phyloP scores from a whole-genome alignment of 2,329 filamentous ascomycete genomes.

The Nectriaceae sp. region DNA sequence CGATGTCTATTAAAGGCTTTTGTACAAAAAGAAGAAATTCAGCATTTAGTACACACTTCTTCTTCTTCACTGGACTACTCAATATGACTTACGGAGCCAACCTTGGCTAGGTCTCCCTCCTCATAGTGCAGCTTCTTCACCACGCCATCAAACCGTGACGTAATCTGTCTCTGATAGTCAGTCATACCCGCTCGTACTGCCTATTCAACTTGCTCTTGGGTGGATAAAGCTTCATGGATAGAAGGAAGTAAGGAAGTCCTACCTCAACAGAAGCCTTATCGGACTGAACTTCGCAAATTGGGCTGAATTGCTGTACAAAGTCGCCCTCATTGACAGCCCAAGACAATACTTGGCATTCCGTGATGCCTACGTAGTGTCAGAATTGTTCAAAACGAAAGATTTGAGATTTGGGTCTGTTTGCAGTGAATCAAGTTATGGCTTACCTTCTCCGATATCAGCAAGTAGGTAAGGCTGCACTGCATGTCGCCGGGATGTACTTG shows the following conservation, averaged over 20 bases:
- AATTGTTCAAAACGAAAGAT: too few relatives aligned
- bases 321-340: constrained; percentile 12
- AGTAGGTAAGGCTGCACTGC: constrained; percentile 9
- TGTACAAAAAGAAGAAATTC: not conserved
- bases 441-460: constrained; percentile 16
- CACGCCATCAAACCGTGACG: constrained; percentile 8
- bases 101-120: constrained; percentile 5
- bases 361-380: too few relatives aligned
- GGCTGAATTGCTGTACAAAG: constrained; percentile 9
- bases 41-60: not conserved
- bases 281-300: constrained; percentile 16
- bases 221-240: not conserved
- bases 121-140: constrained; percentile 8
- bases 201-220: not conserved
- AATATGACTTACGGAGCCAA: constrained; percentile 10
- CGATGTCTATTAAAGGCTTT: constrained; percentile 10
- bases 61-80: too few relatives aligned
- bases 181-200: too few relatives aligned
- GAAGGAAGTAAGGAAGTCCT: not conserved
- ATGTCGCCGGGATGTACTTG: not conserved
- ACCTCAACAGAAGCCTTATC: constrained; percentile 17
- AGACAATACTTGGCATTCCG: constrained; percentile 11
- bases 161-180: constrained; percentile 6
- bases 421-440: not conserved
- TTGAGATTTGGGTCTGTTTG: too few relatives aligned